Percentiles rank a stretch among this genome's conserved stretches.
Evolutionary conservation across 768 basidiomycete genomes (phyloP).

Genomic region (Lentinula sp.): DNA sequence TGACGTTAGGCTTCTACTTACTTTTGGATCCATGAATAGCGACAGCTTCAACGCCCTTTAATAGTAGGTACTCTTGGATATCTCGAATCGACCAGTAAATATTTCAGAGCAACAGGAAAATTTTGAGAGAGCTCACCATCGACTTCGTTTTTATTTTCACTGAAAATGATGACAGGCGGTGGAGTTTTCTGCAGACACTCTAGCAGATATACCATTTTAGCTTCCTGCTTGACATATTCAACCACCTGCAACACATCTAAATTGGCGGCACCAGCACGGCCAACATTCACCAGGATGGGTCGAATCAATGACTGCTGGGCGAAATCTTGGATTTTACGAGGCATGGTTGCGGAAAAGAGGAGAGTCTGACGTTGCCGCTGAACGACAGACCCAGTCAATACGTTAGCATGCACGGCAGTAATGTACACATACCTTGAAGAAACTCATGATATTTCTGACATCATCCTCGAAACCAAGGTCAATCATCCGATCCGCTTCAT

Average conservation of each 20-base stretch:
- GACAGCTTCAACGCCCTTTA: slow-evolving; percentile 98
- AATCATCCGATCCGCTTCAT: slow-evolving; percentile 99
- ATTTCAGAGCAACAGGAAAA: background rate
- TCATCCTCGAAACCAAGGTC: slow-evolving; percentile 99
- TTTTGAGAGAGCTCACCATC: slow-evolving; percentile 53
- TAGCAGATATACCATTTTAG: slow-evolving; percentile 98
- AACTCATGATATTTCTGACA: slow-evolving; percentile 98
- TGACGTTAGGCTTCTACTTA: slow-evolving; percentile 28
- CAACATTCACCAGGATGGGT: slow-evolving; percentile 94
- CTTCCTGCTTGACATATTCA: slow-evolving; percentile 99
- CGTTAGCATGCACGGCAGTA: background rate
- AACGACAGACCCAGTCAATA: slow-evolving; percentile 7
- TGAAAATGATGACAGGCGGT: slow-evolving; percentile 96
- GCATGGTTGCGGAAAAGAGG: slow-evolving; percentile 98
- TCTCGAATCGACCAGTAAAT: slow-evolving; percentile 40
- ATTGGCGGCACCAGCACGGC: slow-evolving; percentile 96
- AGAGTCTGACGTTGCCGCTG: slow-evolving; percentile 95
- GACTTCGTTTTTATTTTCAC: slow-evolving; percentile 99
- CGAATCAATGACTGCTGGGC: slow-evolving; percentile 94
- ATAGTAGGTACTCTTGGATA: slow-evolving; percentile 93
- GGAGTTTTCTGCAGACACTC: slow-evolving; percentile 98
- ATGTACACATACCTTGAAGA: slow-evolving; percentile 71
- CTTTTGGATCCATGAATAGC: slow-evolving; percentile 98
- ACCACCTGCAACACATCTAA: slow-evolving; percentile 94
- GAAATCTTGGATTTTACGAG: slow-evolving; percentile 97